Percentiles rank a stretch among this genome's conserved stretches.
phyloP scores from a whole-genome alignment of 2,329 filamentous ascomycete genomes.

The Hortaea sp. region DNA sequence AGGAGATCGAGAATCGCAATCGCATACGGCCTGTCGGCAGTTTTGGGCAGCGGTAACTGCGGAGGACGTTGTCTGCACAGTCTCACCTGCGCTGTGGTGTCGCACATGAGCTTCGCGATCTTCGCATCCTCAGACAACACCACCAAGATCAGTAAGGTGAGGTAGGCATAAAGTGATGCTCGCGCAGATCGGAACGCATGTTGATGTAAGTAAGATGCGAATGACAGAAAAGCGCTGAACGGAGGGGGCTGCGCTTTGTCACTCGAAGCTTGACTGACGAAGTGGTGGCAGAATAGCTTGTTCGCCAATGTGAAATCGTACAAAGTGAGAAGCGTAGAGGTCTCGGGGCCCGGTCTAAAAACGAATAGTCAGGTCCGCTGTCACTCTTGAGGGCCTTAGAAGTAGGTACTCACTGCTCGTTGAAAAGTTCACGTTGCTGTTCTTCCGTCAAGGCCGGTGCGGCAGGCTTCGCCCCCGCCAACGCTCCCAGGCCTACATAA shows the following conservation, averaged over 20 bases:
- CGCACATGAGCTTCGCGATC: constrained; percentile 75
- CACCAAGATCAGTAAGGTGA: constrained; percentile 76
- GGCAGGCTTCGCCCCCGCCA: constrained; percentile 54
- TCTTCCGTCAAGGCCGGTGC: constrained; percentile 59
- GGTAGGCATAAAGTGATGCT: constrained; percentile 70
- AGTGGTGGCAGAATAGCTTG: constrained; percentile 82
- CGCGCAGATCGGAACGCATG: constrained; percentile 79
- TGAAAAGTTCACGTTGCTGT: constrained; percentile 72
- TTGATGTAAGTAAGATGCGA: constrained; percentile 86
- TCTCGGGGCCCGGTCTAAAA: constrained; percentile 63
- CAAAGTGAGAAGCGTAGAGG: constrained; percentile 69
- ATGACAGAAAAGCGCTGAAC: constrained; percentile 71
- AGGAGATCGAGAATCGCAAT: constrained; percentile 74
- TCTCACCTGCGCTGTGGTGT: constrained; percentile 63
- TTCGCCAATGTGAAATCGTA: constrained; percentile 94
- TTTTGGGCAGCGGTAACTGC: constrained; percentile 57
- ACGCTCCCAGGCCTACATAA: constrained; percentile 72
- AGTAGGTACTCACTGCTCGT: constrained; percentile 53
- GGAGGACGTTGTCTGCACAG: constrained; percentile 85
- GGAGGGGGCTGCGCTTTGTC: constrained; percentile 33
- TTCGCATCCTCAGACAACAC: constrained; percentile 77
- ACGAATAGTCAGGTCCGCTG: not conserved
- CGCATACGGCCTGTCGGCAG: constrained; percentile 62
- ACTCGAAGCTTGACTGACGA: constrained; percentile 46
- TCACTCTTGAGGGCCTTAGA: too few relatives aligned